phyloP scores from a whole-genome alignment of 2,329 filamentous ascomycete genomes.

The Chrysosporium keratinophilum region DNA sequence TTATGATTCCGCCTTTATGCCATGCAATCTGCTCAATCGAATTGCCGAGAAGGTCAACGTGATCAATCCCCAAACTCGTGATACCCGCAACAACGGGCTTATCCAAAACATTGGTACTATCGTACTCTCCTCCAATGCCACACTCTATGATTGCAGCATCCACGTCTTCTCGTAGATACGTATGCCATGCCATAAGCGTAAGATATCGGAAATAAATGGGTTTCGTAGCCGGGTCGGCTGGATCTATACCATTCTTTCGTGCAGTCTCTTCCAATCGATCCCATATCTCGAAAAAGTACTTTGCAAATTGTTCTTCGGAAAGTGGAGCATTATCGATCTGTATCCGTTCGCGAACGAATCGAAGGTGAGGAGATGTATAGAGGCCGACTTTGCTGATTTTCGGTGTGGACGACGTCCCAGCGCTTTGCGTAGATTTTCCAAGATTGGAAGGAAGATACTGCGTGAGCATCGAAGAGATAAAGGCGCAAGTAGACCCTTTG shows the following conservation, averaged over 20 bases:
- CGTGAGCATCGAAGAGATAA: slow-evolving; percentile 66
- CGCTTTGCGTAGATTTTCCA: slow-evolving; percentile 21
- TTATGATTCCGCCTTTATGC: slow-evolving; percentile 88
- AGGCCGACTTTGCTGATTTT: slow-evolving; percentile 55
- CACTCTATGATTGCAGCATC: slow-evolving; percentile 77
- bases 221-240: slow-evolving; percentile 50
- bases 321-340: slow-evolving; percentile 65
- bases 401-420: slow-evolving; percentile 22
- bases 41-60: slow-evolving; percentile 66
- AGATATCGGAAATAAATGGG: slow-evolving; percentile 89
- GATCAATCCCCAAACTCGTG: slow-evolving; percentile 74
- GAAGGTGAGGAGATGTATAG: slow-evolving; percentile 77
- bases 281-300: slow-evolving; percentile 79
- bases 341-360: slow-evolving; percentile 75
- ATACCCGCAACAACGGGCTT: slow-evolving; percentile 62
- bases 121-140: slow-evolving; percentile 87
- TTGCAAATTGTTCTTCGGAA: slow-evolving; percentile 56
- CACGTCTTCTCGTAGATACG: slow-evolving; percentile 66
- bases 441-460: slow-evolving; percentile 44
- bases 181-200: slow-evolving; percentile 77
- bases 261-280: slow-evolving; percentile 51
- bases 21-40: slow-evolving; percentile 76
- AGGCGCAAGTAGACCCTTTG: slow-evolving; percentile 80
- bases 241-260: slow-evolving; percentile 42
- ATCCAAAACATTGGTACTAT: slow-evolving; percentile 76